Conservation (phyloP, 1,284 basidiomycete genomes). For the Boletus mariae region DNA sequence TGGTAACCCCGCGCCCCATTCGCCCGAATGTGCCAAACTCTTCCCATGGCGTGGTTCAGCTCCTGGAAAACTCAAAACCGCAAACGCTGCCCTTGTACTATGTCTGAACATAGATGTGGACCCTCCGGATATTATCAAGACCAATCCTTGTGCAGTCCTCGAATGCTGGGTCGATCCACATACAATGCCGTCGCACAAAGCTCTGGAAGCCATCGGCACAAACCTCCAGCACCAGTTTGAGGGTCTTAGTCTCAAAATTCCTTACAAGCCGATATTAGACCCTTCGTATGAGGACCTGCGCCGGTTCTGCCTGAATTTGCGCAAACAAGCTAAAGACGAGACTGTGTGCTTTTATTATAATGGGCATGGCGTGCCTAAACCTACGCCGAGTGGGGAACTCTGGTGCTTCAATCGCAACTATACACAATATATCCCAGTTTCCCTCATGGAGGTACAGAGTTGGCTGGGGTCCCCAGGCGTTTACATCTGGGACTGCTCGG, state of each 20-base stretch:
- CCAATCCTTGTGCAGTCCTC: constrained; percentile 90
- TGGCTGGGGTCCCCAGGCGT: constrained; percentile 95
- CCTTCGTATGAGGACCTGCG: constrained; percentile 94
- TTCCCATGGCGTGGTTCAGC: constrained; percentile 77
- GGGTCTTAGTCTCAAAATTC: constrained; percentile 86
- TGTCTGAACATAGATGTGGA: constrained; percentile 98
- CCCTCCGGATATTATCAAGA: constrained; percentile 96
- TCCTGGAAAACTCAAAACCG: constrained; percentile 84
- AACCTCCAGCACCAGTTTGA: constrained; percentile 97
- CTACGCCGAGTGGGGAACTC: constrained; percentile 93
- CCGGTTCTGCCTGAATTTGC: constrained; percentile 81
- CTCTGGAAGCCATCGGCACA: constrained; percentile 84
- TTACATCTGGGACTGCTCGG: constrained; percentile 98
- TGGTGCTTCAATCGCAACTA: constrained; percentile 99
- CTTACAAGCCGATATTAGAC: constrained; percentile 91
- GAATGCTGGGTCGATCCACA: constrained; percentile 99
- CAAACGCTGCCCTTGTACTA: constrained; percentile 89
- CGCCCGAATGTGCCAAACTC: constrained; percentile 59
- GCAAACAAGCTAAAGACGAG: constrained; percentile 91
- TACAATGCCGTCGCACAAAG: constrained; percentile 83
- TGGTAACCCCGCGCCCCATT: constrained; percentile 75
- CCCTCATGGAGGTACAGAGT: constrained; percentile 86
- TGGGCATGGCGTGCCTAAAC: constrained; percentile 96
- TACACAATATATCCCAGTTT: constrained; percentile 98
- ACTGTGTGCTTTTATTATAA: constrained; percentile 98